A percentile compares a stretch with the other conserved stretches of the same genome.
These are phyloP conservation scores for Hordeum marinum DNA, from an alignment of 176 grass and related monocot species.

Conservation along the genomic window DNA sequence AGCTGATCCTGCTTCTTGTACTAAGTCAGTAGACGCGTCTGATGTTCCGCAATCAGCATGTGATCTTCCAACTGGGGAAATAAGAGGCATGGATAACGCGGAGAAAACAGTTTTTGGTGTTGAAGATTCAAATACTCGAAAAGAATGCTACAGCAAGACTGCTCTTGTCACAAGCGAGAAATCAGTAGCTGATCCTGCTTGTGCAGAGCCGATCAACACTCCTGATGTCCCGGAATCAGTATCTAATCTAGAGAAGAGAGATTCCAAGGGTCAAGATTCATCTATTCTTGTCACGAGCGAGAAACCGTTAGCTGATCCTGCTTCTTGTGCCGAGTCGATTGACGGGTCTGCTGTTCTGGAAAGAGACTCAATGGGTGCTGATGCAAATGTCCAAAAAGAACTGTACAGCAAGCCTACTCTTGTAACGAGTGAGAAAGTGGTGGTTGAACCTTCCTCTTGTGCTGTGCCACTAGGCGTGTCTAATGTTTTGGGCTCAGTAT, in stretches of 20 bases:
- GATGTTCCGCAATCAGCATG: constrained; percentile 25
- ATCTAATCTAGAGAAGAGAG: background rate
- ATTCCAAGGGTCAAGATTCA: constrained; percentile 16
- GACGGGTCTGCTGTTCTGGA: constrained; percentile 24
- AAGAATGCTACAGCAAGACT: background rate
- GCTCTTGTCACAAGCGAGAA: background rate
- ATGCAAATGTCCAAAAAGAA: constrained; percentile 16
- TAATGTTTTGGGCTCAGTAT: constrained; percentile 30
- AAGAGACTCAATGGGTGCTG: constrained; percentile 14
- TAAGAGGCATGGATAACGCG: background rate
- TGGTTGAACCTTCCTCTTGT: constrained; percentile 24
- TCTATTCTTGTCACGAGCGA: constrained; percentile 8
- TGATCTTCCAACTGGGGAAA: background rate
- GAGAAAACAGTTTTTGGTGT: background rate
- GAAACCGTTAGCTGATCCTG: constrained; percentile 24
- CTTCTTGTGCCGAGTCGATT: constrained; percentile 11
- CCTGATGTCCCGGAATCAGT: background rate
- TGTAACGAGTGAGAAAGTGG: constrained; percentile 2
- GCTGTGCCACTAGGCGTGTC: constrained; percentile 18
- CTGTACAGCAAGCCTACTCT: constrained; percentile 2
- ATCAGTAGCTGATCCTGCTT: background rate
- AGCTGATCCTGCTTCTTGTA: constrained; percentile 25
- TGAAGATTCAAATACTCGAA: background rate
- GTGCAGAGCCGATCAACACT: background rate
- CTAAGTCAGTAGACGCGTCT: constrained; percentile 18